Evolutionary conservation across 805 yeast species (phyloP), one percentile per base, ranked within the genome.

Genomic region (Alloascoidea hylecoeti): DNA sequence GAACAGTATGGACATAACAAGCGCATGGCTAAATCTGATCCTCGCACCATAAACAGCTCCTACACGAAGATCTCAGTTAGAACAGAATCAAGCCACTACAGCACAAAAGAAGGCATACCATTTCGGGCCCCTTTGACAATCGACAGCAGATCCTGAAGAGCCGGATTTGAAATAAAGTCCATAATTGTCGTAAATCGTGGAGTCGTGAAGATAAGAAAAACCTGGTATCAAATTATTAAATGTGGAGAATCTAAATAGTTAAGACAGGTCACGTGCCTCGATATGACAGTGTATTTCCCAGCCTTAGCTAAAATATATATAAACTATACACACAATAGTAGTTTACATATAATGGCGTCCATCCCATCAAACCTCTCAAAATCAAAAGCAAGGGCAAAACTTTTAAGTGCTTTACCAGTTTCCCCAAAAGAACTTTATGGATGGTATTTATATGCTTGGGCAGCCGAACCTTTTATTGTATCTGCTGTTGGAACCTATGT

Each of bases 401-500:
- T 23, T 9, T n/a, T 46, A 37, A 34, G 36, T 36, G 41, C 48
- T 17, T 49, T 48, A 2, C 42, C 42, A 34, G 63, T 72, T 0
- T 55, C 66, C 3, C 48, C 53, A 18, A 48, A 55, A 27, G 75
- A 71, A 44, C 61, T 77, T 2, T 46, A 63, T 27, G 89, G 88
- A 3, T 61, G 49, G 49, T 74, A 75, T 49, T 58, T 76, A 4
- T 77, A 74, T 45, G 63, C 78, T 2, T 76, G 81, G 68, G 86
- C 88, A 1, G 72, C 82, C 15, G 94, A 81, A 52, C 92, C 92
- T 0, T 82, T 80, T 49, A 68, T 79, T 3, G 92, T 81, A 4
- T 74, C 83, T 32, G 86, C 80, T 2, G 78, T 82, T 4, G 78
- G 88, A 0, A 79, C 89, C 0, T 82, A 78, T 51, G 78, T 81